Base-by-base conservation (phyloP, 2,329 filamentous ascomycete genomes). In the Teratosphaeriaceae sp. region DNA sequence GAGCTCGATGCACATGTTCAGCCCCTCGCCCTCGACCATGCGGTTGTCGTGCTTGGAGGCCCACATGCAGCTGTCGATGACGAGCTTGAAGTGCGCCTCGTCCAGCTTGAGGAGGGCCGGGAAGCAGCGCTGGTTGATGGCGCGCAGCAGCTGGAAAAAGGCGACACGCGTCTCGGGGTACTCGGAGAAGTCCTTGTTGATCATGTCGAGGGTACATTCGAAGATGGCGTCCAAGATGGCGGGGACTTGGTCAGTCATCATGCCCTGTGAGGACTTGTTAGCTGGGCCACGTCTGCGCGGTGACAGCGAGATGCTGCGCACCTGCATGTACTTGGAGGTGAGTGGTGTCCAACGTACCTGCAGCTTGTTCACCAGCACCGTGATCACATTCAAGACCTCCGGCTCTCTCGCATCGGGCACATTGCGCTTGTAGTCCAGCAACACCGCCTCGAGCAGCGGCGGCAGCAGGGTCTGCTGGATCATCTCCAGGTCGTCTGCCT, bases 31-130 rank as follows among this genome's bases (percentile, higher is more conserved):
- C 68, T 98, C 92, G 22, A 98, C 92, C 62, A 96, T 88, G 47
- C 92, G 85, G 69, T 98, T 98, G 71, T 98, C 92, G 67, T 98
- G 92, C 74, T 98, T 98, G 73, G 90, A 96, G n/a, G 94, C 92
- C 94, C 92, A 98, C 76, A 97, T 88, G 74, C 94, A 98, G 26
- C 90, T 94, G 66, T 98, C 92, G 54, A 98, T 97, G 58, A 98
- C 89, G 61, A 97, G 94, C 71, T 98, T 98, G 80, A 98, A 98
- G 62, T 96, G 92, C 46, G 88, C 82, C 59, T 87, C 90, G 63
- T 98, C 90, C 24, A 98, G 80, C 67, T 94, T 94, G 53, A 98
- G 76, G 18, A 98, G 77, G 1, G 92, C 84, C 37, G 88, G 88
- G 81, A 98, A 98, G 68, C 92, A 98, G 65, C 94, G 88, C 37